Conservation (phyloP, 805 yeast species). For the Saccharomycopsis olivae region DNA sequence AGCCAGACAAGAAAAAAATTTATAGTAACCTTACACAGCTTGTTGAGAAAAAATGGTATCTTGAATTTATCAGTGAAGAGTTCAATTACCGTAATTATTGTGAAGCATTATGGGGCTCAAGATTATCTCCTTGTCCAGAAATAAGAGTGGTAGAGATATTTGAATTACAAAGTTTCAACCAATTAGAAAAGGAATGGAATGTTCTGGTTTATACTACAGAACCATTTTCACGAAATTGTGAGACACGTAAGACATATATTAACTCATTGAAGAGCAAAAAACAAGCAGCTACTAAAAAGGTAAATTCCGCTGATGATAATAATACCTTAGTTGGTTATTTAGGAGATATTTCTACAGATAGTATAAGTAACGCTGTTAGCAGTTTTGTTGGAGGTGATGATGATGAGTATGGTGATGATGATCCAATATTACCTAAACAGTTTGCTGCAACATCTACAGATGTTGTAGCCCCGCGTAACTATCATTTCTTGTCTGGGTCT, state of each 20-base stretch:
- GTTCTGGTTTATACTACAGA: constrained; percentile 17
- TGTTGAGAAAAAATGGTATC: constrained; percentile 3
- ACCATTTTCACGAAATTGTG: constrained; percentile 14
- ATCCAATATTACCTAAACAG: background rate
- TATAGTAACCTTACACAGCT: constrained; percentile 4
- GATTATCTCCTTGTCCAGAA: no score
- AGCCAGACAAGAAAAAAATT: constrained; percentile 8
- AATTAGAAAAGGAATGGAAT: constrained; percentile 47
- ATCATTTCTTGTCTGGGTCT: background rate
- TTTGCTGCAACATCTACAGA: background rate
- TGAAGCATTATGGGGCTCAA: background rate
- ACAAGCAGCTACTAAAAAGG: background rate
- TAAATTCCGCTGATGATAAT: background rate
- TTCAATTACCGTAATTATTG: constrained; percentile 7
- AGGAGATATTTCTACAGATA: constrained; percentile 2
- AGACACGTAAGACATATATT: constrained; percentile 11
- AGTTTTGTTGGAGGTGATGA: background rate
- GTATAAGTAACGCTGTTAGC: background rate
- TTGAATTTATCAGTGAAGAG: constrained; percentile 7
- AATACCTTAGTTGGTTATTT: background rate
- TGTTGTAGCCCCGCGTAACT: background rate
- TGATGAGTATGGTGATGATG: background rate
- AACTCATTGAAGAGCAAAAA: constrained; percentile 1
- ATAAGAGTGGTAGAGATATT: constrained; percentile 47
- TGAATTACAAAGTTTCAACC: constrained; percentile 51